Evolutionary conservation across 2,329 filamentous ascomycete genomes (phyloP).

Genomic region (Elsinoe necatrix): DNA sequence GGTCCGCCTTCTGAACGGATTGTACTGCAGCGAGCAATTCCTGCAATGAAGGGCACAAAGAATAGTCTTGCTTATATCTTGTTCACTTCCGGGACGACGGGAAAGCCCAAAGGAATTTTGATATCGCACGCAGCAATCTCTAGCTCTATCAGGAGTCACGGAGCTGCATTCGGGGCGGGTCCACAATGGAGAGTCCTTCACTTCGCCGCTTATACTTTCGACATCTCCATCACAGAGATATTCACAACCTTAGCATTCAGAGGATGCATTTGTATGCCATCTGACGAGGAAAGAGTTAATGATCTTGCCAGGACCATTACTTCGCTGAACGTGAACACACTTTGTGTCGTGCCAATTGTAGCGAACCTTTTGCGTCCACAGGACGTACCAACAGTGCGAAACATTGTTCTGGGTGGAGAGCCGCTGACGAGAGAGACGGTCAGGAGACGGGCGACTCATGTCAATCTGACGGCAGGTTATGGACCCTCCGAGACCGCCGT

Average conservation of each 20-base stretch:
- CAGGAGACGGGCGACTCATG: too few relatives aligned
- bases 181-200: neutral
- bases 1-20: too few relatives aligned
- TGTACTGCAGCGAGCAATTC: too few relatives aligned
- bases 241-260: neutral
- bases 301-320: neutral
- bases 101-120: neutral
- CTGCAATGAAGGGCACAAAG: too few relatives aligned
- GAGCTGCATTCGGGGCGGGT: too few relatives aligned
- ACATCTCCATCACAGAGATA: constrained; percentile 20
- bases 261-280: neutral
- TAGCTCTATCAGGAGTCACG: too few relatives aligned
- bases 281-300: neutral
- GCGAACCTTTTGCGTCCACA: neutral
- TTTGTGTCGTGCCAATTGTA: neutral
- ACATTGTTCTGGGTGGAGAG: neutral
- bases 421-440: neutral
- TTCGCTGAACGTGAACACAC: neutral
- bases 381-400: neutral
- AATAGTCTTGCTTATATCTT: neutral
- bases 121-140: neutral
- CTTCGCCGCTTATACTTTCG: neutral
- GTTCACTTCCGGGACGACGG: neutral
- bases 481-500: too few relatives aligned
- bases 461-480: too few relatives aligned